These are phyloP conservation scores for Candida nanaspora DNA, from an alignment of 805 yeast species.

Conservation along the genomic window DNA sequence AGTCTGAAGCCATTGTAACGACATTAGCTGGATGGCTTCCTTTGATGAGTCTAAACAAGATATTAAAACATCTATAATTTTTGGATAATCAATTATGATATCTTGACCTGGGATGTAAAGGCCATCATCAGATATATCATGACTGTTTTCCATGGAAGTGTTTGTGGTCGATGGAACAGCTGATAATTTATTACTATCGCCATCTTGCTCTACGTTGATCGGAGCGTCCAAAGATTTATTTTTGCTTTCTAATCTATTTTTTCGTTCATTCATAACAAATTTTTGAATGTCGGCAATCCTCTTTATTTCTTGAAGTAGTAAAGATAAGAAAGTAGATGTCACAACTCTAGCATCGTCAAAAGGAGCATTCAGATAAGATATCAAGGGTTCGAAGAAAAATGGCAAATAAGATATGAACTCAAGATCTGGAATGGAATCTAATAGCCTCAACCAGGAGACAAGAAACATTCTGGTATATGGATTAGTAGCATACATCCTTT, in stretches of 20 bases:
- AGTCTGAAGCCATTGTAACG: slow-evolving; percentile 75
- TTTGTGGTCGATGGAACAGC: slow-evolving; percentile 2
- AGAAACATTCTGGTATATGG: slow-evolving; percentile 89
- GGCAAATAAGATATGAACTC: slow-evolving; percentile 85
- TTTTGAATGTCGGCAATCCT: slow-evolving; percentile 65
- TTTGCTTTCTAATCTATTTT: slow-evolving; percentile 10
- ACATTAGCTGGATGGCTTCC: slow-evolving; percentile 70
- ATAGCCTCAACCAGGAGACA: slow-evolving; percentile 88
- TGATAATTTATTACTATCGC: background rate
- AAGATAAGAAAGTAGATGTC: slow-evolving; percentile 70
- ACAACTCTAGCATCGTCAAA: slow-evolving; percentile 83
- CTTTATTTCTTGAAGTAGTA: slow-evolving; percentile 72
- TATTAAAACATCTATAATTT: slow-evolving; percentile 74
- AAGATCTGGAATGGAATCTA: slow-evolving; percentile 87
- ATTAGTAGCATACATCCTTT: slow-evolving; percentile 85
- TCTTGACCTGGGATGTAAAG: slow-evolving; percentile 73
- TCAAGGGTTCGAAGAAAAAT: slow-evolving; percentile 77
- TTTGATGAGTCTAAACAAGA: slow-evolving; percentile 70
- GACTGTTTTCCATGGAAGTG: slow-evolving; percentile 6
- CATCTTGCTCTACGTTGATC: background rate
- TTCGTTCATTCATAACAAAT: slow-evolving; percentile 30
- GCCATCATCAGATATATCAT: slow-evolving; percentile 35
- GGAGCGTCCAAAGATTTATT: too few relatives aligned
- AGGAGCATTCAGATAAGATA: slow-evolving; percentile 73
- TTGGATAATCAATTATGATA: slow-evolving; percentile 70